phyloP scores from a whole-genome alignment of 805 yeast species.

The Candida arabinofermentans region DNA sequence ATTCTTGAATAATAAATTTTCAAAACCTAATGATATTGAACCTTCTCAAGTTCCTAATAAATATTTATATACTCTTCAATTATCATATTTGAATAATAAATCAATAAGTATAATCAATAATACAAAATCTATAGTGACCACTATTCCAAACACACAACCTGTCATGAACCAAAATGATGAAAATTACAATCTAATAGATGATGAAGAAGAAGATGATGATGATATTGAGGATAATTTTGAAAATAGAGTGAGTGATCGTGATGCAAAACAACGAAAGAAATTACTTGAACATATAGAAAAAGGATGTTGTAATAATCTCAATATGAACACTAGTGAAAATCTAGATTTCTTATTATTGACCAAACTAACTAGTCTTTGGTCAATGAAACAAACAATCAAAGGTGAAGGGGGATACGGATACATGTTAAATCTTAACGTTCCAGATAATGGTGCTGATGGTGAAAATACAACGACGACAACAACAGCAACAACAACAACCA shows the following conservation, averaged over 20 bases:
- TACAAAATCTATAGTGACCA: conserved; percentile 32
- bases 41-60: conserved; percentile 38
- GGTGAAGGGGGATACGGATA: conserved; percentile 76
- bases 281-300: conserved; percentile 27
- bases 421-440: conserved; percentile 38
- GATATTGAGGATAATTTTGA: conserved; percentile 15
- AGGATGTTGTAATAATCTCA: conserved; percentile 50
- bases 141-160: conserved; percentile 22
- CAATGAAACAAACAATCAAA: conserved; percentile 58
- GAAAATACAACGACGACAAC: not conserved
- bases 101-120: conserved; percentile 48
- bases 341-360: conserved; percentile 52
- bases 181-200: conserved; percentile 6
- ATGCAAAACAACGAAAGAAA: conserved; percentile 19
- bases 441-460: conserved; percentile 11
- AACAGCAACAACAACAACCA: not conserved
- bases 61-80: conserved; percentile 46
- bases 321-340: conserved; percentile 36
- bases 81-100: conserved; percentile 45
- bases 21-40: conserved; percentile 36
- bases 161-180: conserved; percentile 8
- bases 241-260: conserved; percentile 17
- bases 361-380: conserved; percentile 69
- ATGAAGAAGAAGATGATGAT: conserved; percentile 12
- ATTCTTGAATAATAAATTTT: conserved; percentile 58